Evolutionary conservation across 805 yeast species (phyloP).

Genomic region (fission yeast (Schizosaccharomyces pombe)): ASM294v3 CU329670.1:645501-646000

Average conservation of each 20-base stretch:
- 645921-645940: conserved; percentile 87
- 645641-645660: conserved; percentile 80
- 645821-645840: conserved; percentile 66
- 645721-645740: conserved; percentile 98
- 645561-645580: conserved; percentile 77
- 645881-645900: conserved; percentile 89
- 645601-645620: conserved; percentile 81
- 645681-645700: conserved; percentile 76
- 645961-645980: conserved; percentile 87
- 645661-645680: conserved; percentile 96
- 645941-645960: conserved; percentile 91
- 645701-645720: conserved; percentile 74
- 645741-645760: conserved; percentile 83
- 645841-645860: conserved; percentile 80
- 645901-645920: conserved; percentile 94
- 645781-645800: conserved; percentile 82
- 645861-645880: conserved; percentile 83
- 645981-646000: conserved; percentile 73
- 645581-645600: conserved; percentile 79
- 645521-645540: conserved; percentile 90
- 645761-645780: conserved; percentile 95
- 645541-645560: conserved; percentile 93
- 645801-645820: conserved; percentile 73
- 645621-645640: conserved; percentile 66
- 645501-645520: conserved; percentile 79